Evolutionary conservation across 352 stramenopile species (phyloP), one percentile per base, ranked within the genome.

Genomic region (Paralagenidium karlingii): DNA sequence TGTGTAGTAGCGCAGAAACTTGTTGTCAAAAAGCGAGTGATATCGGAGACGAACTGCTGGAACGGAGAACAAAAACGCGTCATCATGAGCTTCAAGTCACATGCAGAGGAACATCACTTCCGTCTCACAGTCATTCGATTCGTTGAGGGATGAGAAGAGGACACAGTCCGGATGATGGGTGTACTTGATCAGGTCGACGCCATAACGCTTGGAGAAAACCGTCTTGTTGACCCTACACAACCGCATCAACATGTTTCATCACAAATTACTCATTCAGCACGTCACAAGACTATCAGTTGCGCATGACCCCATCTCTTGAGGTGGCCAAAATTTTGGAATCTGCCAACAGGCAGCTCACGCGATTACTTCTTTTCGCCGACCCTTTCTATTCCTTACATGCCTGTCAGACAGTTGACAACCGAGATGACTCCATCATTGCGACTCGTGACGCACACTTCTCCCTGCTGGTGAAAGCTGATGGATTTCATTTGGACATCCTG

Each of bases 21-120:
- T 79, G 55, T 92, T 92, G 63, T 92, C 78, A 25, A 83, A 92
- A 42, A 88, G 66, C 39, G 78, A 92, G 43, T 92, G 78, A 54
- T 92, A 92, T 9, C 78, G 73, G 40, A 92, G 82, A 37, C 75
- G 63, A 36, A 85, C 77, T 90, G 34, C 11, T 5, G 4, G 2
- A 37, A 25, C 33, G 19, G 16, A 27, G 33, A 21, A 15, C 5
- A 6, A 16, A 15, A 22, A 31, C 24, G 12, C 22, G 21, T 29
- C 11, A 12, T 9, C 29, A 4, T 20, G 5, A 32, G 16, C n/a
- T 18, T 8, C 19, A 20, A 12, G 16, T 10, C 4, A 18, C 22
- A 12, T 15, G 44, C 18, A 22, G 24, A 39, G 27, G 15, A 13
- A 22, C 9, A 6, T 12, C 33, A 26, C 8, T n/a, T n/a, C n/a